Conservation (phyloP, 192 early-diverging fungal genomes). For the Gonapodya sp. region DNA sequence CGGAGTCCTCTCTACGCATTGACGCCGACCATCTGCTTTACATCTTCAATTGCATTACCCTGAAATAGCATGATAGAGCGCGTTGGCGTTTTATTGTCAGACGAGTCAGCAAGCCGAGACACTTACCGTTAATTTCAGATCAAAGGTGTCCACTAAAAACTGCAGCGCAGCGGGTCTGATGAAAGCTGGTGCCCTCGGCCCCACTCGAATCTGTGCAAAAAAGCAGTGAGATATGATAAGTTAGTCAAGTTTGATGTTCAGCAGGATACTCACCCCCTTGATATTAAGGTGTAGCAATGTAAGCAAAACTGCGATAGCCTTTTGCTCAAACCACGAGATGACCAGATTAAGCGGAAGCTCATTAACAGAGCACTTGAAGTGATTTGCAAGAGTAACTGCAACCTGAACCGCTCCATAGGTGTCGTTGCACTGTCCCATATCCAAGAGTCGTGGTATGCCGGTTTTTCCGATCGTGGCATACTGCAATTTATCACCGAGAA, state of each 20-base stretch:
- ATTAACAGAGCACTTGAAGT: constrained; percentile 2
- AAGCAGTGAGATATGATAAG: too few species aligned
- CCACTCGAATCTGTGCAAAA: not conserved
- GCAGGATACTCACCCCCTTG: not conserved
- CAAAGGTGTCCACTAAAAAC: constrained; percentile 1
- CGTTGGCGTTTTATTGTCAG: not conserved
- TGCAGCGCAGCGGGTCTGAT: constrained; percentile 6
- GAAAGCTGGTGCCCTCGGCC: not conserved
- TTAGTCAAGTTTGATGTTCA: too few species aligned
- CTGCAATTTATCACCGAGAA: constrained; percentile 7
- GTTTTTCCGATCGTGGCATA: constrained; percentile 2
- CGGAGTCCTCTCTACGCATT: not conserved
- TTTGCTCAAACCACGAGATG: constrained; percentile 10
- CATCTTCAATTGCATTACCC: not conserved
- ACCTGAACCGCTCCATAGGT: not conserved
- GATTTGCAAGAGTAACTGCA: not conserved
- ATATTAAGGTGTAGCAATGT: constrained; percentile 7
- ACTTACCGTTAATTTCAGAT: constrained; percentile 4
- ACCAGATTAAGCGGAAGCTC: constrained; percentile 7
- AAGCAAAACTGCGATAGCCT: constrained; percentile 1
- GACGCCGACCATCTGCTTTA: not conserved
- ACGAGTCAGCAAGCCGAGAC: not conserved
- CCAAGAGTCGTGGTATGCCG: constrained; percentile 2
- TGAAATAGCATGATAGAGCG: not conserved
- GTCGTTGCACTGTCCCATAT: constrained; percentile 11